A percentile compares a stretch with the other conserved stretches of the same genome.
Conservation (phyloP, 139 green algal genomes). For the Trebouxia sp. region DNA sequence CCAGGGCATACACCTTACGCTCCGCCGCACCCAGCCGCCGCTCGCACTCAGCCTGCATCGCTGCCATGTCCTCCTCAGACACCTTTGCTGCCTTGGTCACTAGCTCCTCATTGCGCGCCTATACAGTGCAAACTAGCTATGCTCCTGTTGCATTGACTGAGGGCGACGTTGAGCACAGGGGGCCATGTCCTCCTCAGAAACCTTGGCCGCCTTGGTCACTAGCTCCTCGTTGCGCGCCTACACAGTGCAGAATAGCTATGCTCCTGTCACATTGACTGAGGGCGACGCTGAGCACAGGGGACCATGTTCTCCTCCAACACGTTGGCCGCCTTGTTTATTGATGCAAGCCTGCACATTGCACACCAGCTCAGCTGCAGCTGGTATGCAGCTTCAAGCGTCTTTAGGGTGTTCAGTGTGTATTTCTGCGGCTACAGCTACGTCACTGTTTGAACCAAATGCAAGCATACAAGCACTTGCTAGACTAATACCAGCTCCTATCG, state of each 20-base stretch:
- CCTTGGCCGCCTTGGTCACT: slow-evolving; percentile 46
- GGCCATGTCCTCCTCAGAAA: slow-evolving; percentile 61
- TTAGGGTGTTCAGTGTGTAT: too few species aligned
- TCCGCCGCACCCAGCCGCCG: slow-evolving; percentile 46
- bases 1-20: slow-evolving; percentile 84
- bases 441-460: too few species aligned
- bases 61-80: slow-evolving; percentile 59
- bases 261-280: too few species aligned
- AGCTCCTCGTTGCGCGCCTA: slow-evolving; percentile 78
- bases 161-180: too few species aligned
- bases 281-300: too few species aligned
- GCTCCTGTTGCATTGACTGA: too few species aligned
- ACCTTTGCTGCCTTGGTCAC: slow-evolving; percentile 50
- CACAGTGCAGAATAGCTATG: slow-evolving; percentile 35
- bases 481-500: too few species aligned
- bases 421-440: too few species aligned
- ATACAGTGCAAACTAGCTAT: slow-evolving; percentile 35
- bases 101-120: slow-evolving; percentile 77
- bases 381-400: too few species aligned
- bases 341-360: not conserved
- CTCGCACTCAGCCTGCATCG: slow-evolving; percentile 61
- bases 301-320: slow-evolving; percentile 61
- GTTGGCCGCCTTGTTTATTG: slow-evolving; percentile 44
- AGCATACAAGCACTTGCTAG: too few species aligned
- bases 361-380: not conserved